Evolutionary conservation across 2,329 filamentous ascomycete species (phyloP).

Genomic region (Venturia effusa): DNA sequence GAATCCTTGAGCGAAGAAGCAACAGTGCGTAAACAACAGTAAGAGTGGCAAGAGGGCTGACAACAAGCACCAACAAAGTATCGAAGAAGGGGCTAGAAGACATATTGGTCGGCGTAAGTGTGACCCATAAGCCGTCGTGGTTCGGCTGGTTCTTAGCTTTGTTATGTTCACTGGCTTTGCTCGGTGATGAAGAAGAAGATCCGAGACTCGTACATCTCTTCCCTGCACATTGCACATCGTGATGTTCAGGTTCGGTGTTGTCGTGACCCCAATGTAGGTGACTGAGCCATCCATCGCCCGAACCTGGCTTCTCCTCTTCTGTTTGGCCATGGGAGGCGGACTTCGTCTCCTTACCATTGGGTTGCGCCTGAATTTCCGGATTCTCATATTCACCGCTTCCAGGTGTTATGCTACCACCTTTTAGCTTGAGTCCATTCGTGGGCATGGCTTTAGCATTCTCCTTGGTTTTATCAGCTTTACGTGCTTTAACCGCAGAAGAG

Average conservation of each 20-base stretch:
- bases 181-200: not conserved
- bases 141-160: conserved; percentile 21
- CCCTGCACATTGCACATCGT: conserved; percentile 9
- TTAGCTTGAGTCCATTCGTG: conserved; percentile 30
- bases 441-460: conserved; percentile 5
- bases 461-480: conserved; percentile 12
- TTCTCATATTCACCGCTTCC: conserved; percentile 57
- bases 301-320: not conserved
- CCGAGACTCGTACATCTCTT: not conserved
- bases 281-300: conserved; percentile 6
- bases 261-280: not conserved
- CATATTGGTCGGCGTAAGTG: conserved; percentile 77
- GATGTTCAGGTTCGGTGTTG: not conserved
- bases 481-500: conserved; percentile 11
- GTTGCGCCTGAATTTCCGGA: not conserved
- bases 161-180: conserved; percentile 13
- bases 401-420: conserved; percentile 59
- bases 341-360: not conserved
- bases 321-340: not conserved
- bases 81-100: conserved; percentile 92
- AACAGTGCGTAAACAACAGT: conserved; percentile 87
- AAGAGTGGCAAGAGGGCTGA: conserved; percentile 84
- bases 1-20: conserved; percentile 76
- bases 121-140: conserved; percentile 88
- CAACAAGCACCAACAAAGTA: conserved; percentile 88